Percentiles rank a stretch among this genome's conserved stretches.
phyloP scores from a whole-genome alignment of 148 eudicot species.

The Talinum fruticosum region DNA sequence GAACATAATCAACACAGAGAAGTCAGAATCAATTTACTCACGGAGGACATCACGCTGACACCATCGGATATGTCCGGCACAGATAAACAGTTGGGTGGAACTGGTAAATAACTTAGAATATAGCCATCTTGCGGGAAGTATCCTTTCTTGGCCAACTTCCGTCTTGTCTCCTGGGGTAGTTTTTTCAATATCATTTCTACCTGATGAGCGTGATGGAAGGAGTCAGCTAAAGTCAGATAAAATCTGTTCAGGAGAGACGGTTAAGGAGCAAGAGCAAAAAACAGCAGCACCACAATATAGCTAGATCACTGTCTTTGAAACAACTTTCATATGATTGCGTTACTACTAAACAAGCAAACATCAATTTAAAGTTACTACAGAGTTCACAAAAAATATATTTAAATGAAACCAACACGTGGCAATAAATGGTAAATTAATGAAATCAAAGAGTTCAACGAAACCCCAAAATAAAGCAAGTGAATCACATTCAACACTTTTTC shows the following conservation, averaged over 20 bases:
- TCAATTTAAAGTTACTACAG: background rate
- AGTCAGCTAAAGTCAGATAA: background rate
- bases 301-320: background rate
- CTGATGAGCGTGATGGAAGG: constrained; percentile 31
- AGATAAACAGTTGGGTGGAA: constrained; percentile 93
- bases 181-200: constrained; percentile 64
- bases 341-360: background rate
- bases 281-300: background rate
- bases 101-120: constrained; percentile 66
- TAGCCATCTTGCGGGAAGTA: constrained; percentile 87
- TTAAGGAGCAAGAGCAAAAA: background rate
- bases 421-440: background rate
- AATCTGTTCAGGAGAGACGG: background rate
- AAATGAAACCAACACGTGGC: background rate
- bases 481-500: background rate
- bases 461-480: background rate
- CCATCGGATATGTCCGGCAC: constrained; percentile 95
- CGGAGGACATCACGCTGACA: constrained; percentile 81
- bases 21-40: constrained; percentile 27
- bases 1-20: background rate
- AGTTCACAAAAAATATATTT: background rate
- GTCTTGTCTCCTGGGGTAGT: constrained; percentile 58
- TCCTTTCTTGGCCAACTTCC: constrained; percentile 69
- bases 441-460: background rate
- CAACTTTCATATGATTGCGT: background rate